A percentile compares a stretch with the other conserved stretches of the same genome.
Evolutionary conservation across 345 rosid species (phyloP).

Genomic region (Gossypium turneri): DNA sequence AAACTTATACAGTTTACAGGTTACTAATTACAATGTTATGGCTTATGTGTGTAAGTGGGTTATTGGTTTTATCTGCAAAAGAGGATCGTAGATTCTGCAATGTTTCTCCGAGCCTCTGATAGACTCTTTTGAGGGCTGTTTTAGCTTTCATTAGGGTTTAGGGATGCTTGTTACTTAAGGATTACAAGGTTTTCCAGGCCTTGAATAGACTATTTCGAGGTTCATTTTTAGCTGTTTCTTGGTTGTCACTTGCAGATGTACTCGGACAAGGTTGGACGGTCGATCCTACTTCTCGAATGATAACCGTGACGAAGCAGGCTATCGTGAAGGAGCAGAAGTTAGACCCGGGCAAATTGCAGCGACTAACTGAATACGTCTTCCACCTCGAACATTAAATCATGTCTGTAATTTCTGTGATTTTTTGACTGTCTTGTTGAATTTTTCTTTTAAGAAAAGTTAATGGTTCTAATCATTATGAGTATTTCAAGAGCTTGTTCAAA

Average conservation of each 20-base stretch:
- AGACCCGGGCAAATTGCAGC: conserved; percentile 68
- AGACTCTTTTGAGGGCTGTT: background rate
- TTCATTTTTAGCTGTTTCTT: conserved; percentile 1
- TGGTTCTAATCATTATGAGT: background rate
- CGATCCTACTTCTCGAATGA: conserved; percentile 61
- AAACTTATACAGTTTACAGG: background rate
- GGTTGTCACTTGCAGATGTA: conserved; percentile 48
- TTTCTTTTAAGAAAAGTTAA: conserved; percentile 1
- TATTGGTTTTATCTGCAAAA: background rate
- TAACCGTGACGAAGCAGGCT: conserved; percentile 65
- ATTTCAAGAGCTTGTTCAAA: background rate
- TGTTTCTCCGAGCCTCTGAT: background rate
- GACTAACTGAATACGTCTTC: conserved; percentile 56
- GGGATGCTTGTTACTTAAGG: background rate
- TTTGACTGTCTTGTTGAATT: background rate
- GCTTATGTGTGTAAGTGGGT: background rate
- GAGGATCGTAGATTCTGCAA: background rate
- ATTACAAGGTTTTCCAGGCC: background rate
- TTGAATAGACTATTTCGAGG: background rate
- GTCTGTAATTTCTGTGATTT: background rate
- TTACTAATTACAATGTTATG: background rate
- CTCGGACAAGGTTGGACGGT: conserved; percentile 63
- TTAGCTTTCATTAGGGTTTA: background rate
- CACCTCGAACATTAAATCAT: conserved; percentile 13
- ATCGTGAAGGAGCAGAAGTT: conserved; percentile 57